These are phyloP conservation scores for Zymoseptoria passerinii DNA, from an alignment of 2,329 filamentous ascomycete species.

Conservation along the genomic window DNA sequence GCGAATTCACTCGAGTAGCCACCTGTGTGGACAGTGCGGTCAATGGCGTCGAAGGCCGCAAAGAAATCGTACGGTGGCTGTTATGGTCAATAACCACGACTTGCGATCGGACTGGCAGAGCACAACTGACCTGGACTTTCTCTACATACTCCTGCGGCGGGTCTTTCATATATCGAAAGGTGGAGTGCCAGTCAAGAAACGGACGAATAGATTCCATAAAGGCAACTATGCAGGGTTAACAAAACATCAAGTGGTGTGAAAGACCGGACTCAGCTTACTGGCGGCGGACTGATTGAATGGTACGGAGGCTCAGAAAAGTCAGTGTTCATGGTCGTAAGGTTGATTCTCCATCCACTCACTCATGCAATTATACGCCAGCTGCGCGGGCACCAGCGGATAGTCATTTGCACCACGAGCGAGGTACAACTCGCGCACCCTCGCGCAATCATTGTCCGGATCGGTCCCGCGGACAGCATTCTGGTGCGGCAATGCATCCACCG, in stretches of 20 bases:
- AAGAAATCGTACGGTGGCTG: slow-evolving; percentile 37
- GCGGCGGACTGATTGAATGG: slow-evolving; percentile 37
- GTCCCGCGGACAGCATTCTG: no score
- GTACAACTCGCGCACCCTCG: slow-evolving; percentile 18
- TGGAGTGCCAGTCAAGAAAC: slow-evolving; percentile 42
- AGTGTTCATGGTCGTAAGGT: neutral
- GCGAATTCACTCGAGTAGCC: slow-evolving; percentile 36
- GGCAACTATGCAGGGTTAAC: slow-evolving; percentile 26
- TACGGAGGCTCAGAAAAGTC: slow-evolving; percentile 22
- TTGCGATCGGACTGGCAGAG: neutral
- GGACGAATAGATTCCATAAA: slow-evolving; percentile 38
- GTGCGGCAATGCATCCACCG: neutral
- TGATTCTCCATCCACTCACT: slow-evolving; percentile 12
- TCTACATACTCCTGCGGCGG: slow-evolving; percentile 39
- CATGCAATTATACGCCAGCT: slow-evolving; percentile 40
- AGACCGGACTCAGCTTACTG: slow-evolving; percentile 2
- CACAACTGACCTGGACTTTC: slow-evolving; percentile 26
- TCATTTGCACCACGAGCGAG: slow-evolving; percentile 8
- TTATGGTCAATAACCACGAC: neutral
- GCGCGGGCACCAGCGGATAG: slow-evolving; percentile 35
- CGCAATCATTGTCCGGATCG: slow-evolving; percentile 18
- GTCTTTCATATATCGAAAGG: slow-evolving; percentile 36
- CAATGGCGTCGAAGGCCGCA: slow-evolving; percentile 33
- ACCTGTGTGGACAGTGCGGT: slow-evolving; percentile 30
- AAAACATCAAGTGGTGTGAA: neutral